Base-by-base conservation (phyloP, 176 grass and related monocot genomes). In the Bonia amplexicaulis region DNA sequence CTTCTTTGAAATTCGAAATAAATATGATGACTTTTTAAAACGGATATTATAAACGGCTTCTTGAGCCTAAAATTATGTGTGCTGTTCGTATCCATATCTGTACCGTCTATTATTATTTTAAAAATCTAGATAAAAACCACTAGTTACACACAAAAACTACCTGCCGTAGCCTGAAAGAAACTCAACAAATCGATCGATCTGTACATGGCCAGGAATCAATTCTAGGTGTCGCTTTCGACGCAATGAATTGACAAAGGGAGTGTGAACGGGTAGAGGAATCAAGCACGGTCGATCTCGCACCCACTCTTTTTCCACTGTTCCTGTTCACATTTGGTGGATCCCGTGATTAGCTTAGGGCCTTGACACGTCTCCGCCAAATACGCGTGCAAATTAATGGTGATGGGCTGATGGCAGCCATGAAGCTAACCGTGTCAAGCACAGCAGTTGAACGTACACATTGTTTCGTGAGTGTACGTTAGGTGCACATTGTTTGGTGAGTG, bases 31-130 rank as follows among this genome's bases (percentile, higher is more conserved):
- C 0, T 37, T 37, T 0, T 5, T 37, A 37, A 37, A 37, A 0
- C 0, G 2, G 0, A 37, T 37, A 0, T 5, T 37, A 37, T 0
- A 37, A 37, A 37, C 4, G 4, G 0, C 4, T 37, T 37, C 0
- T 37, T 0, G 0, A 37, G 4, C 0, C 0, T 37, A 37, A 37
- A 37, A 37, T 0, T 5, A 5, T 37, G 0, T 37, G 5, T 37
- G 0, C 0, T 37, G 4, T 37, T 37, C 2, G 2, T 37, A 37
- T 37, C 35, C 4, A 0, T 0, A 5, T 37, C 35, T 5, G 0
- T 0, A 5, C 35, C 4, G 5, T 5, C 35, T 37, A 33, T 33
- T 33, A 3, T 33, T 33, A 3, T 33, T 31, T 33, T 5, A 37
- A 37, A 37, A 37, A 37, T 0, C 1, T 37, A 37, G 0, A 37